Evolutionary conservation across 768 basidiomycete genomes (phyloP).

Genomic region (Pulveroboletus sp.): DNA sequence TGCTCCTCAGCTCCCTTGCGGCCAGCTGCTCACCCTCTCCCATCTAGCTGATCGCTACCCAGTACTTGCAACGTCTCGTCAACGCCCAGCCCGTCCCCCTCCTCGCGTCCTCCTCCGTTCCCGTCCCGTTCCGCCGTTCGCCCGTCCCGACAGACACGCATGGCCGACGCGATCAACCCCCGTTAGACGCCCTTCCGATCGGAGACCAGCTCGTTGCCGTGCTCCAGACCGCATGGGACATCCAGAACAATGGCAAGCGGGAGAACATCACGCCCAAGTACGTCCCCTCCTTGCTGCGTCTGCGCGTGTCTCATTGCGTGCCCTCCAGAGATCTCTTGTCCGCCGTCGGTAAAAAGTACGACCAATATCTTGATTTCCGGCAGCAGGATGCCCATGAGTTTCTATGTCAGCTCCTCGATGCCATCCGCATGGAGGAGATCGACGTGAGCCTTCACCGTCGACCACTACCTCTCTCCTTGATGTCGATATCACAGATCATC

Average conservation of each 20-base stretch:
- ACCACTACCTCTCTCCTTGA: not conserved
- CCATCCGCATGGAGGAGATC: conserved; percentile 90
- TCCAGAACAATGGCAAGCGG: conserved; percentile 47
- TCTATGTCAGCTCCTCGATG: conserved; percentile 81
- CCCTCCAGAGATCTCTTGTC: conserved; percentile 52
- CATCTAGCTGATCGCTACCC: conserved; percentile 61
- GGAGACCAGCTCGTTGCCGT: conserved; percentile 62
- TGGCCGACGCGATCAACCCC: conserved; percentile 45
- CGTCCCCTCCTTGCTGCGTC: conserved; percentile 23
- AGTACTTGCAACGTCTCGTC: conserved; percentile 52
- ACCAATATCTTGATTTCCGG: conserved; percentile 91
- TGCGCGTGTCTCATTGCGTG: not conserved
- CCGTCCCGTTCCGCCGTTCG: conserved; percentile 47
- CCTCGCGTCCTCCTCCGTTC: conserved; percentile 32
- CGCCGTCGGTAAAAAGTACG: conserved; percentile 77
- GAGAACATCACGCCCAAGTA: conserved; percentile 65
- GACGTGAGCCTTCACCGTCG: conserved; percentile 50
- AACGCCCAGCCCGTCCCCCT: conserved; percentile 48
- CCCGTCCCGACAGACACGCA: conserved; percentile 66
- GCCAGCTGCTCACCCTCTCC: not conserved
- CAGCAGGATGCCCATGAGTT: conserved; percentile 98
- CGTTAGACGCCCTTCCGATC: conserved; percentile 61
- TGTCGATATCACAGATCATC: conserved; percentile 52
- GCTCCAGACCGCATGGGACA: conserved; percentile 59
- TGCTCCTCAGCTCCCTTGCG: conserved; percentile 13